A percentile compares a stretch with the other conserved stretches of the same genome.
phyloP scores from a whole-genome alignment of 495 filamentous ascomycete genomes.

The Aspergillus funiculosus region DNA sequence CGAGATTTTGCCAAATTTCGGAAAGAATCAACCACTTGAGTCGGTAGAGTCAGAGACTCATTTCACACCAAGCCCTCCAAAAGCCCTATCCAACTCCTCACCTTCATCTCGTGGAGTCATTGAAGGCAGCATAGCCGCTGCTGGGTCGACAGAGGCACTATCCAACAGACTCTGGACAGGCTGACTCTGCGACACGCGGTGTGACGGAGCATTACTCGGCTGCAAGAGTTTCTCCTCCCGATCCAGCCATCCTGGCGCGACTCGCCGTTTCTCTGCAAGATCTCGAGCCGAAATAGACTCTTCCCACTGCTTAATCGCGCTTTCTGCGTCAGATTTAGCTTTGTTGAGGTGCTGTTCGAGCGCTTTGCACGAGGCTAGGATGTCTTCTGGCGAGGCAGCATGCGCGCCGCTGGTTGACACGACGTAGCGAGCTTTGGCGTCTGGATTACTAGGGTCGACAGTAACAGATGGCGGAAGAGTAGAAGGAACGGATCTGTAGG shows the following conservation, averaged over 20 bases:
- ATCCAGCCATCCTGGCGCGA: conserved; percentile 94
- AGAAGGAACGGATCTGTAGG: conserved; percentile 82
- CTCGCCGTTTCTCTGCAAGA: conserved; percentile 81
- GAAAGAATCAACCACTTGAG: no score
- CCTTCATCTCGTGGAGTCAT: conserved; percentile 55
- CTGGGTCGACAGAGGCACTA: conserved; percentile 37
- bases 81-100: conserved; percentile 81
- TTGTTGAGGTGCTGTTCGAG: conserved; percentile 68
- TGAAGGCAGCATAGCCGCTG: conserved; percentile 36
- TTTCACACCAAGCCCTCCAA: conserved; percentile 61
- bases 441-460: conserved; percentile 41
- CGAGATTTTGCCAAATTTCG: no score
- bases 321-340: conserved; percentile 55
- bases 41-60: conserved; percentile 18
- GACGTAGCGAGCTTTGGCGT: conserved; percentile 59
- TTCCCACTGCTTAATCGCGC: conserved; percentile 63
- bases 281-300: conserved; percentile 66
- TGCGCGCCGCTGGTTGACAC: conserved; percentile 64
- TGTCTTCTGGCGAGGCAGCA: conserved; percentile 73
- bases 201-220: conserved; percentile 41
- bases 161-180: conserved; percentile 43
- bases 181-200: conserved; percentile 16
- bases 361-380: conserved; percentile 70
- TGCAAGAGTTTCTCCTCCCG: conserved; percentile 77
- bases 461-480: conserved; percentile 75